phyloP scores from a whole-genome alignment of 352 stramenopile species.

The Phytopythium kandeliae region DNA sequence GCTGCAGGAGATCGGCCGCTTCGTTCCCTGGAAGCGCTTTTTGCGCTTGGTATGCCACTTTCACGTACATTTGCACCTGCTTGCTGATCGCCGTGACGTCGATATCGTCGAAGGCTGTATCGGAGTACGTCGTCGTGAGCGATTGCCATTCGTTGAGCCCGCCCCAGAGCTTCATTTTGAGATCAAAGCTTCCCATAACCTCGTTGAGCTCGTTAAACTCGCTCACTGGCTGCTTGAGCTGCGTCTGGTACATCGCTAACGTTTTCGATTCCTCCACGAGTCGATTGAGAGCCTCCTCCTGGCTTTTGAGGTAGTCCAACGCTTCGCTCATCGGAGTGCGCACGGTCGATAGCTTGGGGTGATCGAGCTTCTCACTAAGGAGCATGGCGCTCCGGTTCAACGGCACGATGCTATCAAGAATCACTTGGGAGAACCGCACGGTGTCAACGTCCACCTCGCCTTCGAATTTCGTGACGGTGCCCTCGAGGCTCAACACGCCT shows the following conservation, averaged over 20 bases:
- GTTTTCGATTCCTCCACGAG: slow-evolving; percentile 81
- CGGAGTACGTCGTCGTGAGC: slow-evolving; percentile 67
- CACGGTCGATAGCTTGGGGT: slow-evolving; percentile 71
- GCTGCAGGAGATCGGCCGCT: slow-evolving; percentile 72
- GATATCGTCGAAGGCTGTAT: slow-evolving; percentile 86
- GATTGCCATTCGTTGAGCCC: slow-evolving; percentile 82
- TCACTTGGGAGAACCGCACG: slow-evolving; percentile 85
- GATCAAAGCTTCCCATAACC: slow-evolving; percentile 74
- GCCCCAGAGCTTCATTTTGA: slow-evolving; percentile 91
- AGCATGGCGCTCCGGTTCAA: slow-evolving; percentile 62
- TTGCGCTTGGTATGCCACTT: slow-evolving; percentile 81
- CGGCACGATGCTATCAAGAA: slow-evolving; percentile 84
- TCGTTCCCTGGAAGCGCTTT: slow-evolving; percentile 87
- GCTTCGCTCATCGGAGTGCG: slow-evolving; percentile 71
- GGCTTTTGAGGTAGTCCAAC: slow-evolving; percentile 61
- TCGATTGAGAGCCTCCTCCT: slow-evolving; percentile 65
- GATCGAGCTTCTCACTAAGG: slow-evolving; percentile 80
- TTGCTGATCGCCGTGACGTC: slow-evolving; percentile 85
- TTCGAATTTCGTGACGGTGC: slow-evolving; percentile 86
- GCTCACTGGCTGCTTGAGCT: slow-evolving; percentile 82
- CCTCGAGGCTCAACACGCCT: slow-evolving; percentile 87
- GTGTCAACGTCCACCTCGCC: slow-evolving; percentile 90
- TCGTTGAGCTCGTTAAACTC: slow-evolving; percentile 90
- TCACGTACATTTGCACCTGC: slow-evolving; percentile 85
- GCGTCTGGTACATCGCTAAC: slow-evolving; percentile 84